Evolutionary conservation across 768 basidiomycete genomes (phyloP), one percentile per base, ranked within the genome.

Genomic region (Calocybe indica): DNA sequence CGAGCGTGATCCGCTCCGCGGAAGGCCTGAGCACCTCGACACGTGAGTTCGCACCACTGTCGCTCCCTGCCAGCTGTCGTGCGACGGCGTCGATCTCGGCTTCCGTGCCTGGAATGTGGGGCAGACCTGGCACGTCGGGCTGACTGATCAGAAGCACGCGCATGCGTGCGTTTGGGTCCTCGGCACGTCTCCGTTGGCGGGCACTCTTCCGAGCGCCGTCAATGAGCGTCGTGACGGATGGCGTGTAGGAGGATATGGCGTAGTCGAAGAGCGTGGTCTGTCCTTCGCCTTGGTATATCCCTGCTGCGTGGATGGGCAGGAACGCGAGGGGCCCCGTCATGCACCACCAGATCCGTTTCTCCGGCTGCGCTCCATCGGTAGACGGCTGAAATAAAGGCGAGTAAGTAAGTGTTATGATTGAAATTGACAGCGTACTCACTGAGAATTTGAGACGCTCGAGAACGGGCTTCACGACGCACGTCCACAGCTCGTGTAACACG

Each of bases 261-360:
- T 45, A 57, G 35, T 55, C 49, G 40, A 41, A 28, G 49, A 22
- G 29, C 43, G 35, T 12, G 30, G 48, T 15, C 12, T 44, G 11
- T 31, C 15, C 34, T 13, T 10, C 33, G 40, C 32, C 12, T 35
- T 40, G 9, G 38, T 37, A 13, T 36, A 47, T 39, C 5, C 53
- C 56, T 31, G 53, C 56, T 2, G 58, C 53, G 37, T 55, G 58
- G 29, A 58, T 40, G 6, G 56, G 54, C n/a, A 58, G 52, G 42
- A 51, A 54, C 2, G 51, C 31, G 40, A 58, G 45, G 10, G 49
- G 45, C 6, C 53, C 53, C 13, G 51, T 52, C 7, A 44, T 45
- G 41, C 55, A 54, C 53, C 56, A 57, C 46, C 56, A 48, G 30
- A 58, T 47, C 9, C 48, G 14, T 14, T n/a, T 14, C 33, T 40